Evolutionary conservation across 345 rosid genomes (phyloP), one percentile per base, ranked within the genome.

Genomic region (Bruguiera gymnorhiza): DNA sequence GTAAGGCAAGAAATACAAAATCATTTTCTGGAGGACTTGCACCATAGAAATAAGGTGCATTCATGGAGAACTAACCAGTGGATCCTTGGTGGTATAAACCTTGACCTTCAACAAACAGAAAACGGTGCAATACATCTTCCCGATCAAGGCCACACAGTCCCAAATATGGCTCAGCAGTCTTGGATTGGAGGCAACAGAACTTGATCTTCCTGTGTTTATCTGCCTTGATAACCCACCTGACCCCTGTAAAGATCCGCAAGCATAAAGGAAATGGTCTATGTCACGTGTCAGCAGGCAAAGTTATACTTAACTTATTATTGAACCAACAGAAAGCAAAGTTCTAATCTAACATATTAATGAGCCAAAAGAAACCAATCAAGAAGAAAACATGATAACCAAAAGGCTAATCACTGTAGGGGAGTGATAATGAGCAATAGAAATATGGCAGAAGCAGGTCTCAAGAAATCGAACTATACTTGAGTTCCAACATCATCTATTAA

Each of bases 171-270:
- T 94, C 93, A 43, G 98, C 97, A 31, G 97, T 80, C 56, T 80
- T 81, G 54, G 97, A 94, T 74, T 91, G 98, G 46, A 94, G 84
- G 64, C 97, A 94, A 74, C 98, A 94, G 75, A 91, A 94, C 80
- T 89, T 94, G 57, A 91, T 94, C 89, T 91, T 92, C 78, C 83
- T 83, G 66, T 91, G 56, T 76, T 87, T 94, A 75, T 91, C 97
- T 20, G 82, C 93, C 77, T 79, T 61, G 75, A 91, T 94, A 51
- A 94, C 85, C 97, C 92, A 91, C 75, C 89, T 94, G 73, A 94
- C 98, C 71, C 97, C 97, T 88, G 80, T 57, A 65, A 76, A 54
- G 48, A 23, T 19, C 18, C 27, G 15, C 34, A 30, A 64, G n/a
- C 21, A 67, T 48, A 11, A 51, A 58, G 27, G 0, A 50, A 15